Evolutionary conservation across 345 rosid genomes (phyloP).

Genomic region (Dipteronia dyeriana): DNA sequence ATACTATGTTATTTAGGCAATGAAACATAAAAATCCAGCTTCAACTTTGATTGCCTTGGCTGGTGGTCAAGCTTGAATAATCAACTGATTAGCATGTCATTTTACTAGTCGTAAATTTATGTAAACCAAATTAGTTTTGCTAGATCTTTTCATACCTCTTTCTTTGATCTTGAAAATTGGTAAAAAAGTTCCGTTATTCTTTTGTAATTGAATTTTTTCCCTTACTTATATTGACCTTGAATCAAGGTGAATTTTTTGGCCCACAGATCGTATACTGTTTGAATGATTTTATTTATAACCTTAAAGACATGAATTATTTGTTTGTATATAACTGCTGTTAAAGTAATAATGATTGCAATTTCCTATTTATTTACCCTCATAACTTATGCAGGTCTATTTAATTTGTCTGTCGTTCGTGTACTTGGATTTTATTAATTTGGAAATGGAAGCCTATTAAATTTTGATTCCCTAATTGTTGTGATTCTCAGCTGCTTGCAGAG

Average conservation of each 20-base stretch:
- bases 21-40: neutral
- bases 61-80: neutral
- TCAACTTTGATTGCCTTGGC: neutral
- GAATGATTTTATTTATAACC: neutral
- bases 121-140: neutral
- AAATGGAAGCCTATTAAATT: constrained; percentile 16
- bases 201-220: neutral
- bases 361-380: neutral
- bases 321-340: neutral
- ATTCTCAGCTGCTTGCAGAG: constrained; percentile 47
- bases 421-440: constrained; percentile 1
- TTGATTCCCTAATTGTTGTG: constrained; percentile 18
- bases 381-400: neutral
- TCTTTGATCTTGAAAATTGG: neutral
- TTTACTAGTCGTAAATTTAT: neutral
- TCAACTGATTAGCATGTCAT: neutral
- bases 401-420: neutral
- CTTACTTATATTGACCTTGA: neutral
- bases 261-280: neutral
- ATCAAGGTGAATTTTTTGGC: neutral
- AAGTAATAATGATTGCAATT: neutral
- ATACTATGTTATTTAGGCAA: neutral
- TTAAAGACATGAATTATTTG: neutral
- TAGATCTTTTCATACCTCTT: neutral
- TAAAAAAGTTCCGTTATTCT: no score